A percentile compares a stretch with the other conserved stretches of the same genome.
Evolutionary conservation across 805 yeast genomes (phyloP).

Genomic region (Ogataea allantospora): DNA sequence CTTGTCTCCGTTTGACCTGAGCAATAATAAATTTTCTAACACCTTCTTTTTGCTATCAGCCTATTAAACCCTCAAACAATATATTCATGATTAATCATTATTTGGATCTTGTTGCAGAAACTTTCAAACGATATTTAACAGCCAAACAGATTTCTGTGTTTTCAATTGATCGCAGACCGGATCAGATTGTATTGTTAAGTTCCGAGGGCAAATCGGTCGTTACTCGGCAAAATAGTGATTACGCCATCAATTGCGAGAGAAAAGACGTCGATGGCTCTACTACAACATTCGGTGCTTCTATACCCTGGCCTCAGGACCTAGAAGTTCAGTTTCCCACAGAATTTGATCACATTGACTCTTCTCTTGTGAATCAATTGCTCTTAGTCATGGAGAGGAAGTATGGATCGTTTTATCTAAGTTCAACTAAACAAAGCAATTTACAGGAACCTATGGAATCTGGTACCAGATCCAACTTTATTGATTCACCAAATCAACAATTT

Average conservation of each 20-base stretch:
- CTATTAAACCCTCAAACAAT: background rate
- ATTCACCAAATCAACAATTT: background rate
- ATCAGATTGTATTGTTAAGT: background rate
- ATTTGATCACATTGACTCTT: background rate
- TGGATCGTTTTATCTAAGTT: constrained; percentile 2
- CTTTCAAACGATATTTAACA: constrained; percentile 1
- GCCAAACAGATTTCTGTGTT: background rate
- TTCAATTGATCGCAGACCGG: constrained; percentile 1
- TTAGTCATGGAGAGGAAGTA: constrained; percentile 1
- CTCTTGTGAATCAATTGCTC: background rate
- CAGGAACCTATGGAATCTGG: background rate
- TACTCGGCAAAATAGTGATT: background rate
- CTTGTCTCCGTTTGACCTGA: constrained; percentile 3
- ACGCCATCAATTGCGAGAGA: background rate
- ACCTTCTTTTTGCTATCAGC: constrained; percentile 9
- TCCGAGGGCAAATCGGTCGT: constrained; percentile 8
- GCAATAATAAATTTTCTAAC: constrained; percentile 12
- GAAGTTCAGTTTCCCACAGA: constrained; percentile 3
- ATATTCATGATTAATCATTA: background rate
- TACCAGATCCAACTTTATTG: background rate
- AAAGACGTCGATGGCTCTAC: constrained; percentile 2
- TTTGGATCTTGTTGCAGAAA: constrained; percentile 2
- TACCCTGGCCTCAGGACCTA: constrained; percentile 1
- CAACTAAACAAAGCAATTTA: background rate
- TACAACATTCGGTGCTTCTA: background rate